phyloP scores from a whole-genome alignment of 1,284 basidiomycete genomes.

The Puccinia horiana region DNA sequence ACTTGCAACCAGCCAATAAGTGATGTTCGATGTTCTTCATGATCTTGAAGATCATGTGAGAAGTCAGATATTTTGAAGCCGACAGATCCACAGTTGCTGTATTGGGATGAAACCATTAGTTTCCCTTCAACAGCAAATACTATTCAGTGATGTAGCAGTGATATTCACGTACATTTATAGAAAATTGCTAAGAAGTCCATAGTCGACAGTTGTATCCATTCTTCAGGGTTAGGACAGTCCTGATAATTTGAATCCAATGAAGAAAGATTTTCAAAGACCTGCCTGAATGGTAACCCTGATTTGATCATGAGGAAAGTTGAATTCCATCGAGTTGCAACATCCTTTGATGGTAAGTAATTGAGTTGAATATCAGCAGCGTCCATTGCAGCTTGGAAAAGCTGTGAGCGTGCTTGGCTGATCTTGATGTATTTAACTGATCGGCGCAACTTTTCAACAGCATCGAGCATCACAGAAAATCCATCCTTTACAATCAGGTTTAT shows the following conservation, averaged over 20 bases:
- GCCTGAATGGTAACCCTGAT: background rate
- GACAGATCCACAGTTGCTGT: no score
- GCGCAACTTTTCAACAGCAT: background rate
- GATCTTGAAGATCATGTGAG: no score
- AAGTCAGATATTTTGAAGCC: no score
- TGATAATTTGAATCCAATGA: background rate
- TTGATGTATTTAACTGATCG: background rate
- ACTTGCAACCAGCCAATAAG: no score
- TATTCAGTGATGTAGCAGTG: no score
- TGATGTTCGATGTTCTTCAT: no score
- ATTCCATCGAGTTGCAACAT: no score
- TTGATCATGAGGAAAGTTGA: no score
- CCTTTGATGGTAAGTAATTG: background rate
- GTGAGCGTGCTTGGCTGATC: no score
- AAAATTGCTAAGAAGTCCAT: constrained; percentile 1
- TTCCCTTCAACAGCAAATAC: no score
- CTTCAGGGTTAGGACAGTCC: background rate
- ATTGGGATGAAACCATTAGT: no score
- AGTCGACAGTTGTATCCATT: background rate
- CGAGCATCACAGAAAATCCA: background rate
- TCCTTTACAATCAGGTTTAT: background rate
- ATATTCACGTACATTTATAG: background rate
- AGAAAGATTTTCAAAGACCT: background rate
- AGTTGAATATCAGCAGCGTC: background rate
- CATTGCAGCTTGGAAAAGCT: background rate